Conservation (phyloP, 257 asterid species). For the Nicotiana obtusifolia region DNA sequence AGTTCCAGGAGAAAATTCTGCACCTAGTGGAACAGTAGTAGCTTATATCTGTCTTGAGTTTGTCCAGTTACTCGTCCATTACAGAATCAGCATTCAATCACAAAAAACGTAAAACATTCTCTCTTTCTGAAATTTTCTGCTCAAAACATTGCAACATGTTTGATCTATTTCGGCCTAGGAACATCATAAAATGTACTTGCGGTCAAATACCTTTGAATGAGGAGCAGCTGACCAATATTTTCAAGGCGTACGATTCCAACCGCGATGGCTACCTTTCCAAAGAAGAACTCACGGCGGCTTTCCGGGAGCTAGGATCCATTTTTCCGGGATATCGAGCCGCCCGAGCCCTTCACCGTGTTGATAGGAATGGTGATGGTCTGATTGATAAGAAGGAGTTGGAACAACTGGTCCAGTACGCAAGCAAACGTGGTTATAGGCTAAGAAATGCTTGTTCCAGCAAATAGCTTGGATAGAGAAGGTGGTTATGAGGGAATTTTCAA, state of each 20-base stretch:
- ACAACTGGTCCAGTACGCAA: slow-evolving; percentile 10
- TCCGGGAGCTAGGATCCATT: slow-evolving; percentile 4
- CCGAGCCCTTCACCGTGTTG: not conserved
- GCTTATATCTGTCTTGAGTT: not conserved
- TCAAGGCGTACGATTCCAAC: not conserved
- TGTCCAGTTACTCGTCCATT: not conserved
- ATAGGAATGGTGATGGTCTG: slow-evolving; percentile 15
- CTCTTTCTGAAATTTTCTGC: not conserved
- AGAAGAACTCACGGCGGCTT: slow-evolving; percentile 15
- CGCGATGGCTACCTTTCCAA: slow-evolving; percentile 7
- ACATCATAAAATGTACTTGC: not conserved
- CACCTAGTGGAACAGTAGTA: not conserved
- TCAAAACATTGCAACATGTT: not conserved
- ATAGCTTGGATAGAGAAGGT: not conserved
- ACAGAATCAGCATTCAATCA: not conserved
- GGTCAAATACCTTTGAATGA: not conserved
- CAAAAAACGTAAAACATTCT: not conserved
- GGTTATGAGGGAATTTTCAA: not conserved
- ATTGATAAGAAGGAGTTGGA: slow-evolving; percentile 9
- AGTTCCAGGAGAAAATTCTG: not conserved
- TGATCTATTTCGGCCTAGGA: not conserved
- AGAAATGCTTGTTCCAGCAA: not conserved
- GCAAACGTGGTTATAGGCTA: slow-evolving; percentile 2
- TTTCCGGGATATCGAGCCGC: slow-evolving; percentile 16
- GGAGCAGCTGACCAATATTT: not conserved